Conservation (phyloP, 768 basidiomycete species). For the Boletellus ananas region DNA sequence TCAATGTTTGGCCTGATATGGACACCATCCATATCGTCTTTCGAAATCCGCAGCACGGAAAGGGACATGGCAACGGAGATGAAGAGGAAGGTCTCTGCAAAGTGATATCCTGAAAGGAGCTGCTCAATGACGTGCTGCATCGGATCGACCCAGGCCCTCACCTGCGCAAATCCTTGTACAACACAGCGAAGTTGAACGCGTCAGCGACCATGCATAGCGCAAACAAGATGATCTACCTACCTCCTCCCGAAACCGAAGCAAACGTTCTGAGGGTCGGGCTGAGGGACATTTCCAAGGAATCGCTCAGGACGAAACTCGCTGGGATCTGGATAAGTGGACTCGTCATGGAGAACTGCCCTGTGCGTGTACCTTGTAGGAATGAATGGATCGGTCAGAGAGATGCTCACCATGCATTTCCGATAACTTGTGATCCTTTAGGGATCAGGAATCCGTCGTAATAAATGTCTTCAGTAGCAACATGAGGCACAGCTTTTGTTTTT, state of each 20-base stretch:
- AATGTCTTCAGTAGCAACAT: slow-evolving; percentile 22
- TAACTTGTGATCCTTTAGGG: slow-evolving; percentile 22
- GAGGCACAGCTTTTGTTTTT: slow-evolving; percentile 8
- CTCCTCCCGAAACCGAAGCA: slow-evolving; percentile 32
- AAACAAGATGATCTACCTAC: slow-evolving; percentile 1
- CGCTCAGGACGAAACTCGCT: slow-evolving; percentile 33
- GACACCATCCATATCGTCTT: slow-evolving; percentile 38
- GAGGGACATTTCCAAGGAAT: slow-evolving; percentile 22
- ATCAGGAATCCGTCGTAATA: slow-evolving; percentile 12
- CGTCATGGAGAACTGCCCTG: slow-evolving; percentile 56
- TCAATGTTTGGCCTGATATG: slow-evolving; percentile 42
- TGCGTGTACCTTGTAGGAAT: neutral
- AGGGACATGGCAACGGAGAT: slow-evolving; percentile 35
- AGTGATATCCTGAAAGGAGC: slow-evolving; percentile 19
- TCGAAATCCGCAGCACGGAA: slow-evolving; percentile 44
- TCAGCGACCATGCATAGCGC: neutral
- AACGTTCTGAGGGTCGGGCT: slow-evolving; percentile 14
- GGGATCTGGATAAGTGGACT: slow-evolving; percentile 35
- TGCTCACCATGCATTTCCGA: slow-evolving; percentile 26
- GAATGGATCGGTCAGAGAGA: neutral
- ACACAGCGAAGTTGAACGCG: neutral
- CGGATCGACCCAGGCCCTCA: neutral
- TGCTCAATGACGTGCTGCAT: neutral
- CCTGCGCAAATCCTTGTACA: slow-evolving; percentile 19
- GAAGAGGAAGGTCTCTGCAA: slow-evolving; percentile 29